These are phyloP conservation scores for Chaetomium sp. DNA, from an alignment of 2,329 filamentous ascomycete genomes.

Conservation along the genomic window DNA sequence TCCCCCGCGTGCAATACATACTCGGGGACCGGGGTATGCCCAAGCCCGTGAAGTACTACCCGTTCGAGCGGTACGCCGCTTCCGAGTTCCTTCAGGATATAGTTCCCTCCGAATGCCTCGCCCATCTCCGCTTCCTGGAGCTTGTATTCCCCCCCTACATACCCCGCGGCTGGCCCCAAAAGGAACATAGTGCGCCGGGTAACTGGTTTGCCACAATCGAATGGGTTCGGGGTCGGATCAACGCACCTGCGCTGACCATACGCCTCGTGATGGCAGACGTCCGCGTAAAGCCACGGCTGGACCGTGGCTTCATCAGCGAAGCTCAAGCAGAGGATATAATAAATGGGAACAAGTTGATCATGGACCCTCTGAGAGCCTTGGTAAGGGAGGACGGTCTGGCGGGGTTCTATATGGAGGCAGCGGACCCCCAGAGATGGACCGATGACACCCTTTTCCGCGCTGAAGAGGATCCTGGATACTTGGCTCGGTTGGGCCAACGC, in stretches of 20 bases:
- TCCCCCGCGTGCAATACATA: neutral
- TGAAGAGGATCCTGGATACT: neutral
- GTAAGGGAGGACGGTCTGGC: slow-evolving; percentile 10
- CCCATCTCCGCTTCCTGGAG: slow-evolving; percentile 23
- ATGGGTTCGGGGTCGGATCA: slow-evolving; percentile 11
- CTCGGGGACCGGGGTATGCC: neutral
- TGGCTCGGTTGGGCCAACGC: neutral
- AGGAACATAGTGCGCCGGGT: neutral
- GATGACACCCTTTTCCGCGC: neutral
- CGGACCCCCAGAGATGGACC: neutral
- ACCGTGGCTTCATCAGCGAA: neutral
- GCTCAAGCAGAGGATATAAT: neutral
- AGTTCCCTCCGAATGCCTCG: slow-evolving; percentile 9
- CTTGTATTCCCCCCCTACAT: slow-evolving; percentile 19
- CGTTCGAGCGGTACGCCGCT: slow-evolving; percentile 10
- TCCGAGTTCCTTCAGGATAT: slow-evolving; percentile 18
- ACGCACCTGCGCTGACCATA: neutral
- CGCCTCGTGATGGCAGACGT: neutral
- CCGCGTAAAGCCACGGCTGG: neutral
- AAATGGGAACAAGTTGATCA: neutral
- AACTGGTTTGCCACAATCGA: slow-evolving; percentile 21
- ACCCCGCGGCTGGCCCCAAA: slow-evolving; percentile 7
- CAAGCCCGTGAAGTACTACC: neutral
- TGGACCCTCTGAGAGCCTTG: neutral
- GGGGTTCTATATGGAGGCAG: neutral